Evolutionary conservation across 345 rosid species (phyloP).

Genomic region (Murraya paniculata): DNA sequence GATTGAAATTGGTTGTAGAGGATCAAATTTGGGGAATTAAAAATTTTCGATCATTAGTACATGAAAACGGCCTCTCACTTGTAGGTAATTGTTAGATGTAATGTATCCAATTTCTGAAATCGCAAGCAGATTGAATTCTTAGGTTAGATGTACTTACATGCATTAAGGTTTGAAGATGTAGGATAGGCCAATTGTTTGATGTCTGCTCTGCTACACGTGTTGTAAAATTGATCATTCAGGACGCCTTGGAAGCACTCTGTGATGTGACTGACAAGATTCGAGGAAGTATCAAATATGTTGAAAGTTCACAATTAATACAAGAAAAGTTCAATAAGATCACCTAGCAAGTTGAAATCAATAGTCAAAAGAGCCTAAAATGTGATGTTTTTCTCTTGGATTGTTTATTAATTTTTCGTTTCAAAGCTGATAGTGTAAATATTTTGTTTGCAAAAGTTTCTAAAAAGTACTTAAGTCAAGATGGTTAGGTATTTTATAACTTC

Average conservation of each 20-base stretch:
- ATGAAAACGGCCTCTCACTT: too few relatives aligned
- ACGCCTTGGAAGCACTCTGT: conserved; percentile 56
- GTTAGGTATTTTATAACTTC: not conserved
- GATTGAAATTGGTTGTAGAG: too few relatives aligned
- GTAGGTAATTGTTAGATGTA: too few relatives aligned
- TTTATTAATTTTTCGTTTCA: not conserved
- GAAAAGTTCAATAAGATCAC: conserved; percentile 69
- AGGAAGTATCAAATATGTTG: conserved; percentile 65
- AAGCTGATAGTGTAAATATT: not conserved
- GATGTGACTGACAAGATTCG: conserved; percentile 70
- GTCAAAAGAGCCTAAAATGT: conserved; percentile 31
- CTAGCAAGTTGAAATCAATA: conserved; percentile 55
- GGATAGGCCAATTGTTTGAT: not conserved
- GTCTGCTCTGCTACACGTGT: conserved; percentile 68
- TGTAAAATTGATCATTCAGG: conserved; percentile 56
- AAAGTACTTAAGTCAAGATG: not conserved
- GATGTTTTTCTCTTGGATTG: not conserved
- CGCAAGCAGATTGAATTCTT: too few relatives aligned
- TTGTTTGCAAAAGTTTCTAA: not conserved
- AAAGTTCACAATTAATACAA: conserved; percentile 61
- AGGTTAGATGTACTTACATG: too few relatives aligned
- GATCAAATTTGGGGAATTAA: too few relatives aligned
- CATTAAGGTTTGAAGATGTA: too few relatives aligned
- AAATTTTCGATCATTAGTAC: too few relatives aligned
- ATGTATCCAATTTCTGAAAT: too few relatives aligned